These are phyloP conservation scores for Stagonosporopsis cucurbitacearum DNA, from an alignment of 2,329 filamentous ascomycete genomes.

Conservation along the genomic window DNA sequence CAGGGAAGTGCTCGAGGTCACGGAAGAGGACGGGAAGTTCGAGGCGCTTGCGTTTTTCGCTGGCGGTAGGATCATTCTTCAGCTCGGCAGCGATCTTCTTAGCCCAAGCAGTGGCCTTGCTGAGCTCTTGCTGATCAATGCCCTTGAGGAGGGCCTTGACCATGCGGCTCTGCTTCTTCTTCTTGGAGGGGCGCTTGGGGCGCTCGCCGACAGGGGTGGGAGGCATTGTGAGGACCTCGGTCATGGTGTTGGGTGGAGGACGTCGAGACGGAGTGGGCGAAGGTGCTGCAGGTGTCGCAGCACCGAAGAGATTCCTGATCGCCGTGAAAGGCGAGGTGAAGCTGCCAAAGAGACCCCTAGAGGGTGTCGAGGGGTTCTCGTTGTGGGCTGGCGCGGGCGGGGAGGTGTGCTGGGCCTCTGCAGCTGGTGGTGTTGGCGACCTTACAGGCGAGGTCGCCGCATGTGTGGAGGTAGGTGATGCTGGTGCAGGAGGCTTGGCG, in stretches of 20 bases:
- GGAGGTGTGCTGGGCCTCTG: background rate
- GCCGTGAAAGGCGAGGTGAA: constrained; percentile 29
- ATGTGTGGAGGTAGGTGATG: background rate
- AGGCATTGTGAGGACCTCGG: constrained; percentile 32
- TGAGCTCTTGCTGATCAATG: constrained; percentile 26
- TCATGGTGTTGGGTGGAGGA: constrained; percentile 26
- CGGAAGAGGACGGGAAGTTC: constrained; percentile 32
- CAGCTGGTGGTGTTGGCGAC: background rate
- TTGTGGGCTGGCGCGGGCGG: background rate
- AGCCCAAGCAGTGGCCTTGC: constrained; percentile 37
- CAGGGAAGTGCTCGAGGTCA: constrained; percentile 38
- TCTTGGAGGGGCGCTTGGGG: constrained; percentile 22
- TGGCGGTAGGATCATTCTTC: constrained; percentile 25
- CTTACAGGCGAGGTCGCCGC: background rate
- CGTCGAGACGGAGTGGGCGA: constrained; percentile 20
- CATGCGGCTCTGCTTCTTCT: constrained; percentile 23
- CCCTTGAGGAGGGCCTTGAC: constrained; percentile 29
- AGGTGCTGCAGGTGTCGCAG: constrained; percentile 7
- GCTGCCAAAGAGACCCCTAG: constrained; percentile 18
- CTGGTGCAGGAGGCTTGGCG: constrained; percentile 5
- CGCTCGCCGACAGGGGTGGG: constrained; percentile 41
- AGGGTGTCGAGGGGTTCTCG: constrained; percentile 7
- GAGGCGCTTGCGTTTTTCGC: constrained; percentile 41
- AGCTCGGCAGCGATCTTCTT: constrained; percentile 29
- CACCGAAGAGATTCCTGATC: constrained; percentile 27